Evolutionary conservation across 495 filamentous ascomycete species (phyloP).

Genomic region (Daldinia bambusicola): DNA sequence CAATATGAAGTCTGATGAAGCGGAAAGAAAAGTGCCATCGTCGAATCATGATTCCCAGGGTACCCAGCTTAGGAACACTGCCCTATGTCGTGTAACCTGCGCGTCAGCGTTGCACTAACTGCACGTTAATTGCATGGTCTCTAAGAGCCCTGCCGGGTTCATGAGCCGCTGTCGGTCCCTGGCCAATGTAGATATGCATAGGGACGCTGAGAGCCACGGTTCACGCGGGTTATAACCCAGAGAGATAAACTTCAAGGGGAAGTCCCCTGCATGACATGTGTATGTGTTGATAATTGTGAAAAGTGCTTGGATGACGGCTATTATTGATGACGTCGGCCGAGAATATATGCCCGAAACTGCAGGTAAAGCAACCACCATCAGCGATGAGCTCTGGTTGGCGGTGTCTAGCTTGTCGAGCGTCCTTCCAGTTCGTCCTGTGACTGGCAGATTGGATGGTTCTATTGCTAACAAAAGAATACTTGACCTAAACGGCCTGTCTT

Average conservation of each 20-base stretch:
- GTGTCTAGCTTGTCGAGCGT: background rate
- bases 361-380: background rate
- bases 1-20: conserved; percentile 13
- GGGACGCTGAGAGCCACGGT: background rate
- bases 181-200: background rate
- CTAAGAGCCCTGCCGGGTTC: background rate
- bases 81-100: conserved; percentile 28
- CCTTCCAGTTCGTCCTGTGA: conserved; percentile 4
- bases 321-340: conserved; percentile 10
- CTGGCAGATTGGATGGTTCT: conserved; percentile 1
- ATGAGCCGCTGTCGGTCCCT: conserved; percentile 5
- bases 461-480: background rate
- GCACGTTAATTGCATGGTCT: conserved; percentile 27
- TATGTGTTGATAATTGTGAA: background rate
- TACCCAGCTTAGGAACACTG: conserved; percentile 15
- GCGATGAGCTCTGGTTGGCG: background rate
- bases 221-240: background rate
- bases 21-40: background rate
- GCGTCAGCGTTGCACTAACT: conserved; percentile 32
- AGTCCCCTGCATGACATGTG: background rate
- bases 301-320: background rate
- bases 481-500: conserved; percentile 14
- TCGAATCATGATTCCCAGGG: conserved; percentile 14
- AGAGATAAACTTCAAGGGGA: background rate
- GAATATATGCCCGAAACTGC: conserved; percentile 10